Conservation (phyloP, 208 protist species). For the Acanthamoeba royreba region DNA sequence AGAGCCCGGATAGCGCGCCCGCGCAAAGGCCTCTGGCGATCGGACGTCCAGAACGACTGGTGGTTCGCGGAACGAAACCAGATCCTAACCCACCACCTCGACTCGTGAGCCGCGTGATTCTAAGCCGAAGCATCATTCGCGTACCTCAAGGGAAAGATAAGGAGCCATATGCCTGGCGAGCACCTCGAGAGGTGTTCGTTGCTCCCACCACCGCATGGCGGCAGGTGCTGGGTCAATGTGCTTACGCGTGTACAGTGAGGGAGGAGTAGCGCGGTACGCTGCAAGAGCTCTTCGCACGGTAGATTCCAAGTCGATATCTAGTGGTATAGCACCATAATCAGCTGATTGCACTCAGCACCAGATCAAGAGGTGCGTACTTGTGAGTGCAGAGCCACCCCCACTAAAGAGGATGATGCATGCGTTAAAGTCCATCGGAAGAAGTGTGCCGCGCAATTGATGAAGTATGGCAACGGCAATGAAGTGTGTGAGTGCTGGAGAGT, state of each 20-base stretch:
- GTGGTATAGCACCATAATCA: background rate
- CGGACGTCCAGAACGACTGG: background rate
- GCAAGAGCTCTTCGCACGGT: background rate
- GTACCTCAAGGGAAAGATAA: background rate
- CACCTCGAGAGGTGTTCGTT: background rate
- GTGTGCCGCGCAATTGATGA: constrained; percentile 57
- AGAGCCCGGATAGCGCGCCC: background rate
- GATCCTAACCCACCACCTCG: background rate
- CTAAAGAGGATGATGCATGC: constrained; percentile 69
- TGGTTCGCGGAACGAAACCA: constrained; percentile 29
- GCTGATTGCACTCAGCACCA: too few species aligned
- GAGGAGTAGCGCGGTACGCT: background rate
- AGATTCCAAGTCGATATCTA: background rate
- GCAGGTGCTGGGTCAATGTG: background rate
- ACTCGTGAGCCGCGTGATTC: background rate
- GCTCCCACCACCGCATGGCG: background rate
- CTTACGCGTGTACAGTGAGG: background rate
- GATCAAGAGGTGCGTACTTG: background rate
- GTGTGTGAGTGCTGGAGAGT: constrained; percentile 63
- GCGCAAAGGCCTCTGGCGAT: background rate
- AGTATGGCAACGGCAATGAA: constrained; percentile 77
- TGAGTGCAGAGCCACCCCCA: constrained; percentile 19
- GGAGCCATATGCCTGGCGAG: background rate
- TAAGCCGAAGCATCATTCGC: too few species aligned
- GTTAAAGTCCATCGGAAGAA: constrained; percentile 70